These are phyloP conservation scores for Xanthoparmelia taractica DNA, from an alignment of 495 filamentous ascomycete genomes.

Conservation along the genomic window DNA sequence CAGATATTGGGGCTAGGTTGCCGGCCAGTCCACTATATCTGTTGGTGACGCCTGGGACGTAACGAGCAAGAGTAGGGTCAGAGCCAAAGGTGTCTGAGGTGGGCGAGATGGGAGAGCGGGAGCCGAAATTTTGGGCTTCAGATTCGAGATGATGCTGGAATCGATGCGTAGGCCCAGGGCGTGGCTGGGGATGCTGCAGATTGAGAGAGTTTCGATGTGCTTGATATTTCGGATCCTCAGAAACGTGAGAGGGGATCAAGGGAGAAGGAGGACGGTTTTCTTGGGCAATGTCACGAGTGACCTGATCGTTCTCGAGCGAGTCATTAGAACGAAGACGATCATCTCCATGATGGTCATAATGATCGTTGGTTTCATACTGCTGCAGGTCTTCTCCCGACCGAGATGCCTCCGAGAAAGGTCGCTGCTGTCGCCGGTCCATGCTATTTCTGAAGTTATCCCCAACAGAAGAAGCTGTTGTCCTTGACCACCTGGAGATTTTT, in stretches of 20 bases:
- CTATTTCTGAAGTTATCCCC: constrained; percentile 49
- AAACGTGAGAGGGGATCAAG: constrained; percentile 53
- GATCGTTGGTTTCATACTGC: constrained; percentile 55
- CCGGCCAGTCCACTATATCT: constrained; percentile 39
- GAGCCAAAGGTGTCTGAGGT: constrained; percentile 67
- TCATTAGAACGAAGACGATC: constrained; percentile 66
- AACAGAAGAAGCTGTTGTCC: constrained; percentile 81
- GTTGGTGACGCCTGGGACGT: constrained; percentile 32
- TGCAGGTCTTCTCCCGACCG: constrained; percentile 66
- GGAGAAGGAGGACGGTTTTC: constrained; percentile 54
- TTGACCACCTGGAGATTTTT: constrained; percentile 94
- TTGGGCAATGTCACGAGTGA: constrained; percentile 25
- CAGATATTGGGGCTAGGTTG: constrained; percentile 47
- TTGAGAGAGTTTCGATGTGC: constrained; percentile 85
- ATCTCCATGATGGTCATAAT: constrained; percentile 56
- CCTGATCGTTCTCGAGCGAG: constrained; percentile 45
- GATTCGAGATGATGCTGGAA: constrained; percentile 75
- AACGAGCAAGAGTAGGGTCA: constrained; percentile 43
- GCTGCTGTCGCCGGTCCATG: constrained; percentile 37
- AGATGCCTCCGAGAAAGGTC: constrained; percentile 50
- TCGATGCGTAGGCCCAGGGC: constrained; percentile 70
- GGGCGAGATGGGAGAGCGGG: constrained; percentile 52
- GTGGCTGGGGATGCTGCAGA: constrained; percentile 83
- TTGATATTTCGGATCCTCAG: constrained; percentile 84
- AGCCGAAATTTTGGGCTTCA: constrained; percentile 63